Evolutionary conservation across 2,329 filamentous ascomycete species (phyloP).

Genomic region (Colletotrichum lindemuthianum): DNA sequence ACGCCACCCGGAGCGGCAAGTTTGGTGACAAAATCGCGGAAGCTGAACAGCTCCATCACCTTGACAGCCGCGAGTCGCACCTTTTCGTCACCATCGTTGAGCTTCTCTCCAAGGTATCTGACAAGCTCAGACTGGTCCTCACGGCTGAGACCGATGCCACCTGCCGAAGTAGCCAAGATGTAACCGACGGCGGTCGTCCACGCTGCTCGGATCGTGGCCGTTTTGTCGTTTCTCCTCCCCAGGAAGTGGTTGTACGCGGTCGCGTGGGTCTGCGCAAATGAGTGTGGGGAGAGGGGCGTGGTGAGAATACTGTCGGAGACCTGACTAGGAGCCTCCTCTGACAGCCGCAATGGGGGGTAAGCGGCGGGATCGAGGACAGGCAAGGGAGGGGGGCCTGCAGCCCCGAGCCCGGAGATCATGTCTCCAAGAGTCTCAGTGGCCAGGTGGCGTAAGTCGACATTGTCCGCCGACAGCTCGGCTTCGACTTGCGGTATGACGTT

Average conservation of each 20-base stretch:
- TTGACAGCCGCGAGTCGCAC: constrained; percentile 91
- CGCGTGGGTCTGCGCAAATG: constrained; percentile 85
- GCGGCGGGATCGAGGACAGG: constrained; percentile 80
- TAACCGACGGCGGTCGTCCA: constrained; percentile 88
- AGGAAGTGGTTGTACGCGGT: constrained; percentile 86
- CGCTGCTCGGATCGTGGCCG: constrained; percentile 79
- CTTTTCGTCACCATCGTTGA: constrained; percentile 89
- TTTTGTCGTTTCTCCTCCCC: constrained; percentile 87
- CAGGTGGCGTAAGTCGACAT: constrained; percentile 83
- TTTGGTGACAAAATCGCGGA: constrained; percentile 83
- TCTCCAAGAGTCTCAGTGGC: constrained; percentile 96
- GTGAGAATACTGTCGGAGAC: constrained; percentile 73
- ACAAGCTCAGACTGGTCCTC: constrained; percentile 84
- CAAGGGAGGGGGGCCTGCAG: constrained; percentile 82
- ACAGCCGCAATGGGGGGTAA: constrained; percentile 80
- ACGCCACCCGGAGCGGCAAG: constrained; percentile 81
- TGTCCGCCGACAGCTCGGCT: constrained; percentile 90
- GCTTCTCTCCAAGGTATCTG: constrained; percentile 78
- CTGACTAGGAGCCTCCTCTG: constrained; percentile 63
- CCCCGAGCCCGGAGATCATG: constrained; percentile 92
- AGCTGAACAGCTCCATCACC: constrained; percentile 81
- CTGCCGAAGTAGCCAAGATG: constrained; percentile 90
- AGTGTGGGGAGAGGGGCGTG: constrained; percentile 85
- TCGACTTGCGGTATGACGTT: constrained; percentile 96
- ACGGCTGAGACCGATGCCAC: constrained; percentile 85